phyloP scores from a whole-genome alignment of 2,329 filamentous ascomycete genomes.

The Xylaria sp. region DNA sequence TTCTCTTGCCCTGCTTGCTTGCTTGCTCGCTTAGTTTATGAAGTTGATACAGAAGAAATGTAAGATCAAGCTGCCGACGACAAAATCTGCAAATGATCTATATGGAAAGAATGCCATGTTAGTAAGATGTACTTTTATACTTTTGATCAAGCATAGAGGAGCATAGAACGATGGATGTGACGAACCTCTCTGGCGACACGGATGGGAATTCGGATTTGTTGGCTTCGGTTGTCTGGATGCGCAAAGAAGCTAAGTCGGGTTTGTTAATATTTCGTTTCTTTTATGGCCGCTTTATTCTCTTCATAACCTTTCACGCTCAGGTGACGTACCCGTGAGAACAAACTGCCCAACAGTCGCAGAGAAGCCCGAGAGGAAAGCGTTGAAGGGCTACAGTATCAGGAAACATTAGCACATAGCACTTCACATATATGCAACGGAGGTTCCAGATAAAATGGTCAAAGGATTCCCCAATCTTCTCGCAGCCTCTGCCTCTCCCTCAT shows the following conservation, averaged over 20 bases:
- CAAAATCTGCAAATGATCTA: slow-evolving; percentile 95
- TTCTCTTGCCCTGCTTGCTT: slow-evolving; percentile 14
- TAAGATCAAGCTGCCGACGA: slow-evolving; percentile 93
- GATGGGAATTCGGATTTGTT: slow-evolving; percentile 82
- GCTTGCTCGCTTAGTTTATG: slow-evolving; percentile 77
- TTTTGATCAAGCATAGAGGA: background rate
- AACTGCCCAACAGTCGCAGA: slow-evolving; percentile 95
- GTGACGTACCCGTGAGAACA: slow-evolving; percentile 83
- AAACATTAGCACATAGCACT: slow-evolving; percentile 19
- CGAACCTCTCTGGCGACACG: slow-evolving; percentile 83
- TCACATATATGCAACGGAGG: background rate
- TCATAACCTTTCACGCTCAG: background rate
- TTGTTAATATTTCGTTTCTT: slow-evolving; percentile 34
- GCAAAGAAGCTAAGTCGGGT: slow-evolving; percentile 69
- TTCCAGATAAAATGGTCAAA: background rate
- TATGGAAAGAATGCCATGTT: slow-evolving; percentile 10
- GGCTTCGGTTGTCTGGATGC: slow-evolving; percentile 89
- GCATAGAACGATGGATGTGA: slow-evolving; percentile 2
- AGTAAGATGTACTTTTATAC: background rate
- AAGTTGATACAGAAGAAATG: slow-evolving; percentile 99
- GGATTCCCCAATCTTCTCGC: background rate
- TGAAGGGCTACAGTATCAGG: slow-evolving; percentile 79
- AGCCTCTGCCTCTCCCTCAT: background rate
- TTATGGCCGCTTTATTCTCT: background rate
- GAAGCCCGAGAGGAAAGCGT: slow-evolving; percentile 97